phyloP scores from a whole-genome alignment of 257 asterid genomes.

The Solanum chiquidenum region DNA sequence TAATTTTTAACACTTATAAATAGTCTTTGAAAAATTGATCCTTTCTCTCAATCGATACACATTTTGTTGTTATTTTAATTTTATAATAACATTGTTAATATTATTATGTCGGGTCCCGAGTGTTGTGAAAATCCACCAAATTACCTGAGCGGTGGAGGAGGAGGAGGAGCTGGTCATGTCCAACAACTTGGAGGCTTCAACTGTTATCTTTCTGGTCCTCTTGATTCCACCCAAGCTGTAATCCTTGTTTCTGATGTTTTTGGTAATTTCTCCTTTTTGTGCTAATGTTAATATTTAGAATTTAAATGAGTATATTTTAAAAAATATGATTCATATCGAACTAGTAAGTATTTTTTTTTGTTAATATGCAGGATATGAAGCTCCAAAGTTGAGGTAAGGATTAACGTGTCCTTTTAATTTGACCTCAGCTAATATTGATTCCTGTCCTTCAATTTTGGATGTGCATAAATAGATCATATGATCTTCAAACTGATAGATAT shows the following conservation, averaged over 20 bases:
- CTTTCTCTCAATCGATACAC: too few species aligned
- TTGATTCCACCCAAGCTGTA: constrained; percentile 29
- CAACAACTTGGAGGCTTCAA: constrained; percentile 38
- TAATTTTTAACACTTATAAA: too few species aligned
- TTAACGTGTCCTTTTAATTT: too few species aligned
- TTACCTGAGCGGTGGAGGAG: background rate
- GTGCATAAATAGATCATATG: background rate
- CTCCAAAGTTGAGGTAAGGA: constrained; percentile 48
- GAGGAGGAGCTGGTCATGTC: constrained; percentile 43
- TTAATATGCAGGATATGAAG: constrained; percentile 47
- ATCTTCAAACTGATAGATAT: background rate
- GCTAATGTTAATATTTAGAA: too few species aligned
- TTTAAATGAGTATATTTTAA: too few species aligned
- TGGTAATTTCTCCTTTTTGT: constrained; percentile 20
- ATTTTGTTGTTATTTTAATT: too few species aligned
- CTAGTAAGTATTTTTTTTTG: background rate
- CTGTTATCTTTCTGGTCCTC: constrained; percentile 30
- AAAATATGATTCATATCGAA: too few species aligned
- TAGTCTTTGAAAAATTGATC: too few species aligned
- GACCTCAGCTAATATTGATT: too few species aligned
- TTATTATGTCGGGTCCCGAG: constrained; percentile 24
- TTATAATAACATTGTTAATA: too few species aligned
- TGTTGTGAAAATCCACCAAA: constrained; percentile 47
- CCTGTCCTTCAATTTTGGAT: accelerated
- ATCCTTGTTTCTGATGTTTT: constrained; percentile 38